A percentile compares a stretch with the other conserved stretches of the same genome.
Evolutionary conservation across 768 basidiomycete genomes (phyloP).

Genomic region (Leucocoprinus birnbaumii): DNA sequence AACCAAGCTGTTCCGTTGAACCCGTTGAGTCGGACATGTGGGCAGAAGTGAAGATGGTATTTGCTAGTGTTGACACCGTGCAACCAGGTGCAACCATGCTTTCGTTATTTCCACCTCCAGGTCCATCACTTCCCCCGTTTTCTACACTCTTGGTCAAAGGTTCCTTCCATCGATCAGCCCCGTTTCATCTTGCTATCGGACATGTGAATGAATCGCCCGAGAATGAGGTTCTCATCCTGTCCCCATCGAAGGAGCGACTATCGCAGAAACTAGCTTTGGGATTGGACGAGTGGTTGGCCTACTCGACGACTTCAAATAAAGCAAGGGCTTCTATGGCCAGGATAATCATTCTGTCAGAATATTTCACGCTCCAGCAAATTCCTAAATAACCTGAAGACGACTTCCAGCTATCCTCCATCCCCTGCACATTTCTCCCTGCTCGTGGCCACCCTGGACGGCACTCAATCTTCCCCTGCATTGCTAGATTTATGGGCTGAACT

Average conservation of each 20-base stretch:
- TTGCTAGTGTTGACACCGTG: constrained; percentile 6
- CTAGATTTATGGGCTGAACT: constrained; percentile 1
- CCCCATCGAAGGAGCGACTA: constrained; percentile 49
- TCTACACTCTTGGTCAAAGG: constrained; percentile 62
- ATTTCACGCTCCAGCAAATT: background rate
- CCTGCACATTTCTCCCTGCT: constrained; percentile 52
- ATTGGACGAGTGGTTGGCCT: constrained; percentile 57
- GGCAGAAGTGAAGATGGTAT: constrained; percentile 5
- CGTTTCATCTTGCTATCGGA: constrained; percentile 64
- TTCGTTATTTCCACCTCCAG: constrained; percentile 30
- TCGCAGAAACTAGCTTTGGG: constrained; percentile 32
- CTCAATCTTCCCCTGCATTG: background rate
- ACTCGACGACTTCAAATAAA: constrained; percentile 33
- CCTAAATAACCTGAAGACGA: constrained; percentile 13
- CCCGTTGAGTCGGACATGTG: constrained; percentile 6
- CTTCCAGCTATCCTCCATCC: constrained; percentile 61
- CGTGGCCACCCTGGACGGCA: constrained; percentile 42
- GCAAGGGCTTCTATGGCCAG: constrained; percentile 34
- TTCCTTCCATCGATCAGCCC: constrained; percentile 62
- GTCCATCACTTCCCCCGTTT: constrained; percentile 52
- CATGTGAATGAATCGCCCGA: constrained; percentile 30
- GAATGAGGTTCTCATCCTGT: constrained; percentile 42
- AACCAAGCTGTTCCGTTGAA: constrained; percentile 19
- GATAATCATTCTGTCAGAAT: constrained; percentile 53
- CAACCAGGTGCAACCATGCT: too few relatives aligned